Evolutionary conservation across 257 asterid species (phyloP), one percentile per base, ranked within the genome.

Genomic region (Prunella vulgaris): DNA sequence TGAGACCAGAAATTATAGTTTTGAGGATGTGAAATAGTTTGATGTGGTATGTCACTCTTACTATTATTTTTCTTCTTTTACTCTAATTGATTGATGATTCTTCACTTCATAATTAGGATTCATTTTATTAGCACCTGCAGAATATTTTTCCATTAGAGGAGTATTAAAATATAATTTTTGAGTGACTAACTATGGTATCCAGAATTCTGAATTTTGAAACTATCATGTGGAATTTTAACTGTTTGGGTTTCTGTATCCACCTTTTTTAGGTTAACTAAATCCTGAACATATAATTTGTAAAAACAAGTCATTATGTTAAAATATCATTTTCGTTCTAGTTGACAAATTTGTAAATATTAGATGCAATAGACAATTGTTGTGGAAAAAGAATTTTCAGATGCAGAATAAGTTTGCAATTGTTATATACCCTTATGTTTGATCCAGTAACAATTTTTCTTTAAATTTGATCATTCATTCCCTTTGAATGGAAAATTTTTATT

Each of bases 11-110:
- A 94, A 94, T 86, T 94, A 80, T 75, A 86, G 96, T 79, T 87
- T 91, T 77, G 99, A 94, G 77, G 97, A 89, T 74, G 99, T 85
- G 80, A 91, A 94, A 79, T 84, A 89, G 76, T 89, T 94, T 68
- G 99, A 97, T 78, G 66, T 67, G 78, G 99, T 94, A 80, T 62
- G 84, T 71, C 72, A 79, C 76, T 69, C 28, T 69, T 62, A 15
- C 64, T 71, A 32, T 44, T 0, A 40, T 64, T 72, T 74, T 65
- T 72, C 54, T 62, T 28, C n/a, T 48, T 64, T 27, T 38, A 33
- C 51, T 42, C 38, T 24, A 62, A 71, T 4, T 70, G 67, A 35
- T 71, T 30, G 58, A 12, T 52, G 48, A 8, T 49, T 48, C 40
- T 7, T 68, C 38, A 68, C 35, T 56, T 74, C 53, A 51, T n/a